Percentiles rank a stretch among this genome's conserved stretches.
phyloP scores from a whole-genome alignment of 148 eudicot genomes.

The Rhododendron henanense region DNA sequence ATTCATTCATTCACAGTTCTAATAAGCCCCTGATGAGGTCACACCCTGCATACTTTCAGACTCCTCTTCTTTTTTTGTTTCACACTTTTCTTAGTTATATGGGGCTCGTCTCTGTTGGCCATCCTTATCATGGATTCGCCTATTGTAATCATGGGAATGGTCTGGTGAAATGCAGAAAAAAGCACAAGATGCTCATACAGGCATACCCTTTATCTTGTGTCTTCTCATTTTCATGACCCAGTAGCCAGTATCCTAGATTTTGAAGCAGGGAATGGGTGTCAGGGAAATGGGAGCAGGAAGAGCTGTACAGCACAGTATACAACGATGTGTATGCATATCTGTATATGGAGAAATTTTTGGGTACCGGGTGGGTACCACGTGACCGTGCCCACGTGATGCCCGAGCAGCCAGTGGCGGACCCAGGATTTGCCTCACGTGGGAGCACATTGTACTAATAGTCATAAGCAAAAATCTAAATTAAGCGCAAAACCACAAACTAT shows the following conservation, averaged over 20 bases:
- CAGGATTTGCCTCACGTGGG: no score
- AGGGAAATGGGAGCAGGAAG: background rate
- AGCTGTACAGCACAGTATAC: background rate
- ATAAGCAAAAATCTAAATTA: no score
- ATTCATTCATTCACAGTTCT: background rate
- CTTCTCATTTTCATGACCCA: slow-evolving; percentile 5
- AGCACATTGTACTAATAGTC: no score
- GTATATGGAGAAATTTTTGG: background rate
- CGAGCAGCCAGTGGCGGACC: no score
- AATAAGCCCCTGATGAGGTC: background rate
- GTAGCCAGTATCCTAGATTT: slow-evolving; percentile 1
- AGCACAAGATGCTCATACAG: background rate
- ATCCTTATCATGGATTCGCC: background rate
- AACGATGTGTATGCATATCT: background rate
- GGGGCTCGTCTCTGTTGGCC: background rate
- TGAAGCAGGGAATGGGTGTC: background rate
- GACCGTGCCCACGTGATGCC: no score
- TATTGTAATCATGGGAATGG: background rate
- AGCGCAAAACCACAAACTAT: no score
- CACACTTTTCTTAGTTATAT: background rate
- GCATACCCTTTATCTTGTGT: background rate
- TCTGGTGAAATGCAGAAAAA: background rate
- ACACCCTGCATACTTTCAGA: background rate
- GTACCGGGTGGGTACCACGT: no score
- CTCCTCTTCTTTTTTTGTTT: background rate